Evolutionary conservation across 306 rosid genomes (phyloP), one percentile per base, ranked within the genome.

Genomic region (Gastrolobium bilobum): DNA sequence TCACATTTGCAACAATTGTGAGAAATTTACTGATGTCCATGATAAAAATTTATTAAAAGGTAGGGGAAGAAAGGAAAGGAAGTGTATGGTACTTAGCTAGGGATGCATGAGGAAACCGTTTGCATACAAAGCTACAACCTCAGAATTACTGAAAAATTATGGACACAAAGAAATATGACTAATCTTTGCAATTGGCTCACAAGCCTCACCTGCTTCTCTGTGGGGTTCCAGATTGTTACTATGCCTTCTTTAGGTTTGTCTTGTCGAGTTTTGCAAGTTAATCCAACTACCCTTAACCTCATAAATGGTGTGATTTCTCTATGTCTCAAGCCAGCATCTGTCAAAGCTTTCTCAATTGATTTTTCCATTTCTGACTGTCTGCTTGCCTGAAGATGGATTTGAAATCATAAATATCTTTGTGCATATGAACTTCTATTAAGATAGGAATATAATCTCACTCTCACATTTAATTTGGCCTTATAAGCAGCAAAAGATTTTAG

Each of bases 161-260:
- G n/a, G 61, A 68, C 15, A 20, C 10, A 10, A 52, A 40, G 31
- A 15, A 9, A 56, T 48, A 64, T n/a, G 50, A 60, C 65, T 35
- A 76, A 35, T 68, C 35, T n/a, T 68, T 58, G 64, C 57, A 20
- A 60, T 70, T 77, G 60, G 51, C 71, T 76, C 61, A 86, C 92
- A 92, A 88, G 90, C 70, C 71, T 82, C 79, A 94, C 99, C 97
- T 87, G 99, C 74, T 91, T 87, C 86, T 85, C 91, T 0, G 95
- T 83, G 57, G 97, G 97, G 76, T 92, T 91, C 99, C 99, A 94
- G 79, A 94, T 88, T 58, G 97, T 91, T 73, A 92, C 85, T 40
- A 92, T 73, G 43, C 99, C 99, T 87, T 88, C 99, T 77, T 69
- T 88, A 10, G 82, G 79, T 76, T 67, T 84, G 79, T 81, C 87